Evolutionary conservation across 805 yeast genomes (phyloP).

Genomic region (Komagataella mondaviorum): DNA sequence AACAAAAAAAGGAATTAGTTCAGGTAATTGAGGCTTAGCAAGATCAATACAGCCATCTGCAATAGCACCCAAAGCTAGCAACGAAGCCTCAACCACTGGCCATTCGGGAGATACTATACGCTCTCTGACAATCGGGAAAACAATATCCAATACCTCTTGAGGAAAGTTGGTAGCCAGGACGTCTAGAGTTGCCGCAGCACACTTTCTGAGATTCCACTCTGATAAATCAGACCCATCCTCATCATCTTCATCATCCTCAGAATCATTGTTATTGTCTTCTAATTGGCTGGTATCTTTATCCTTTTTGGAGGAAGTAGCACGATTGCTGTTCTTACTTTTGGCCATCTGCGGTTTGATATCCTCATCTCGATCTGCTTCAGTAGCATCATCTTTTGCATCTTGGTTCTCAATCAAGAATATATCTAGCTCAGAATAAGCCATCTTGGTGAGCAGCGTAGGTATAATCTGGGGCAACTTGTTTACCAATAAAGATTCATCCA

Average conservation of each 20-base stretch:
- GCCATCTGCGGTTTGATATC: conserved; percentile 79
- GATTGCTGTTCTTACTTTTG: conserved; percentile 38
- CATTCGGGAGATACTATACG: conserved; percentile 60
- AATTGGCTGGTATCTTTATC: conserved; percentile 13
- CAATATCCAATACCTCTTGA: conserved; percentile 44
- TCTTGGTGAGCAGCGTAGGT: conserved; percentile 67
- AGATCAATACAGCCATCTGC: conserved; percentile 76
- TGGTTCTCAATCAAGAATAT: conserved; percentile 45
- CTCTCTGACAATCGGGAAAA: conserved; percentile 66
- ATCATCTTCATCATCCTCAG: conserved; percentile 60
- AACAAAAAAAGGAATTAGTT: conserved; percentile 72
- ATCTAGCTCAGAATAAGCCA: conserved; percentile 84
- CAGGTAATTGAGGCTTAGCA: conserved; percentile 61
- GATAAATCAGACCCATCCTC: conserved; percentile 54
- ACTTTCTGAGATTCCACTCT: conserved; percentile 87
- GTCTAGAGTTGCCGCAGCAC: conserved; percentile 90
- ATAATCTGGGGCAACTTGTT: conserved; percentile 50
- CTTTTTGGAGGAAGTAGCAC: conserved; percentile 9
- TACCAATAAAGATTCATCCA: conserved; percentile 40
- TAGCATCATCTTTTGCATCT: conserved; percentile 66
- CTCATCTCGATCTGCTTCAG: conserved; percentile 70
- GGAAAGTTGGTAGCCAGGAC: conserved; percentile 60
- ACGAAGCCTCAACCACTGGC: conserved; percentile 89
- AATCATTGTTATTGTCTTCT: conserved; percentile 37
- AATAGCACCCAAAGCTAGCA: conserved; percentile 89